phyloP scores from a whole-genome alignment of 257 asterid species.

The Anisodus tanguticus region DNA sequence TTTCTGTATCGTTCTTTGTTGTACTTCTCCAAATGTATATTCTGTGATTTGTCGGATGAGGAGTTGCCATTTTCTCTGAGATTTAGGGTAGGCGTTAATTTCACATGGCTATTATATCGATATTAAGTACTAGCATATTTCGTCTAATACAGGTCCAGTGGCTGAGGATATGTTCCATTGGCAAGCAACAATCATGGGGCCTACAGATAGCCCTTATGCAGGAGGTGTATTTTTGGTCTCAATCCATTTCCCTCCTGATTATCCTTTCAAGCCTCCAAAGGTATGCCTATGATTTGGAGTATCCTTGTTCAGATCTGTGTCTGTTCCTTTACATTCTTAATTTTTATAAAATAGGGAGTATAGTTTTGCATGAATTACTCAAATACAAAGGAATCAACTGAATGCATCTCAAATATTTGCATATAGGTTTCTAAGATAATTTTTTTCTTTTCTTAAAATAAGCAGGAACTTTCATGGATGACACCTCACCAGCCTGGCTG shows the following conservation, averaged over 20 bases:
- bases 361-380: not conserved
- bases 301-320: not conserved
- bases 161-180: slow-evolving; percentile 59
- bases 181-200: slow-evolving; percentile 60
- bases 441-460: not conserved
- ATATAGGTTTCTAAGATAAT: not conserved
- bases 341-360: not conserved
- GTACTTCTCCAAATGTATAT: not conserved
- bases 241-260: slow-evolving; percentile 54
- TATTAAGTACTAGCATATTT: not conserved
- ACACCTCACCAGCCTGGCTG: not conserved
- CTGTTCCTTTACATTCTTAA: not conserved
- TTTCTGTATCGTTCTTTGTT: not conserved
- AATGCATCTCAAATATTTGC: not conserved
- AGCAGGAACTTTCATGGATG: not conserved
- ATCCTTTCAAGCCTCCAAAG: slow-evolving; percentile 58
- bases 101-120: not conserved
- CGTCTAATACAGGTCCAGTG: slow-evolving; percentile 45
- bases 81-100: not conserved
- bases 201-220: slow-evolving; percentile 54
- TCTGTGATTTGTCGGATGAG: not conserved
- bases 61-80: not conserved
- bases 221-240: slow-evolving; percentile 57
- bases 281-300: slow-evolving; percentile 24
- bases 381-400: not conserved